Base-by-base conservation (phyloP, 345 rosid species). In the Hibiscus trionum region DNA sequence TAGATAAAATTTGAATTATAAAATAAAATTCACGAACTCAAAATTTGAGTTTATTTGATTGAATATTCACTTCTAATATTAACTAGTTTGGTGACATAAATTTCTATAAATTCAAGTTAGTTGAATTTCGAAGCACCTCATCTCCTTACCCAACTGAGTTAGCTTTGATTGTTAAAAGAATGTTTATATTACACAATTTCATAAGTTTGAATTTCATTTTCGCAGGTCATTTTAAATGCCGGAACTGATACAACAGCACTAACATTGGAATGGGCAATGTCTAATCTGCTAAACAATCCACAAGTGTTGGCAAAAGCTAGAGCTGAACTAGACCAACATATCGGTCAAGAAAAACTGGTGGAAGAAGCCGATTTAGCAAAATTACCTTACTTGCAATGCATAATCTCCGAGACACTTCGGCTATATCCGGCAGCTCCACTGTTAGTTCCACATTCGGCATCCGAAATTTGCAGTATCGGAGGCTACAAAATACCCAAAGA, bases 221-320 rank as follows among this genome's bases (percentile, higher is more conserved):
- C 33, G 44, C 70, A 84, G 89, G 61, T 12, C 2, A 29, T 90
- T 26, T 5, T 84, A 16, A 0, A 79, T 1, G 96, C 80, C 0
- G 90, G 90, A 59, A 81, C 86, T 0, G 87, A 90, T 10, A 84
- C 92, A 2, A 15, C 84, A 15, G 24, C 89, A 2, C 56, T 82
- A n/a, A 86, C 91, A 1, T 2, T 90, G 17, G 87, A 90, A 77
- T 86, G 92, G 90, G 84, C 84, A 11, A 39, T 90, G 84, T 60
- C 90, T 0, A 81, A 73, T 70, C 33, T 88, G 7, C n/a, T 82
- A 1, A 88, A 90, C 53, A 59, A 81, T 66, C 90, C 88, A 9
- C 16, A 19, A 0, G 39, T 69, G 16, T 12, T 86, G 4, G 56
- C 70, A 42, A 69, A 69, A 60, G 76, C 59, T 29, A 78, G 61